Evolutionary conservation across 2,329 filamentous ascomycete species (phyloP).

Genomic region (Calycina herbarum): DNA sequence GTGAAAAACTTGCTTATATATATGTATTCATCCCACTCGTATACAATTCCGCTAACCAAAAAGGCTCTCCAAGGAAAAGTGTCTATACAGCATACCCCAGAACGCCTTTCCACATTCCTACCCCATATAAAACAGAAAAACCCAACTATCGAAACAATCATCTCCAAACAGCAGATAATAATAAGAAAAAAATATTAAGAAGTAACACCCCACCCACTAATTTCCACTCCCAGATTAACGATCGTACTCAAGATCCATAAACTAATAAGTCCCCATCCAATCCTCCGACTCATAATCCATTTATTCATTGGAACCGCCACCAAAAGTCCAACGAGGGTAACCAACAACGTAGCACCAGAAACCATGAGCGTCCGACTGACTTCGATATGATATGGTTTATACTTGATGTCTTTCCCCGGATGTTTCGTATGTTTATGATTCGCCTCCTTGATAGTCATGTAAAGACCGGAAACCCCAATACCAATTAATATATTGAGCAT

Average conservation of each 20-base stretch:
- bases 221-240: constrained; percentile 78
- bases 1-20: neutral
- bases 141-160: neutral
- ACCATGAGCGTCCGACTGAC: constrained; percentile 85
- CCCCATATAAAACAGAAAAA: neutral
- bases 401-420: constrained; percentile 62
- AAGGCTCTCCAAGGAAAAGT: neutral
- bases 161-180: neutral
- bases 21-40: neutral
- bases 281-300: constrained; percentile 80
- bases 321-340: constrained; percentile 77
- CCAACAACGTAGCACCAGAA: constrained; percentile 76
- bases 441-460: constrained; percentile 76
- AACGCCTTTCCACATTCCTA: neutral
- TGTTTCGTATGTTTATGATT: constrained; percentile 66
- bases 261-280: constrained; percentile 77
- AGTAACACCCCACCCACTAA: constrained; percentile 49
- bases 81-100: neutral
- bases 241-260: constrained; percentile 81
- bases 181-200: neutral
- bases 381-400: constrained; percentile 78
- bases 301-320: constrained; percentile 80
- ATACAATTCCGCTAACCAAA: neutral
- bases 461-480: constrained; percentile 86
- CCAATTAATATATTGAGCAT: constrained; percentile 97